Evolutionary conservation across 345 rosid species (phyloP).

Genomic region (sweet orange (Citrus sinensis)): DNA sequence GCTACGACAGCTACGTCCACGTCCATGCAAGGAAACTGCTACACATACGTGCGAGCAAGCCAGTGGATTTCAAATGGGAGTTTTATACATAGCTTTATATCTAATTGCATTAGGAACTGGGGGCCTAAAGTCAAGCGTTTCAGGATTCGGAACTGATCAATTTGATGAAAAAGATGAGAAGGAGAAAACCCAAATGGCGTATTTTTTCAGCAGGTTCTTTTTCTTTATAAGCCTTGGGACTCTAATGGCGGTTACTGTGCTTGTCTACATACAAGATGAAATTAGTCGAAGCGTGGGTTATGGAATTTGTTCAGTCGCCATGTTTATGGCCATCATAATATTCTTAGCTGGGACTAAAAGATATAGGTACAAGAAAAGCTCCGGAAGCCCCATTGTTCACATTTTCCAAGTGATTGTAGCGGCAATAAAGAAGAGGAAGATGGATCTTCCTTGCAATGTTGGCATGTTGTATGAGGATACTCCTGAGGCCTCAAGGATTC

Average conservation of each 20-base stretch:
- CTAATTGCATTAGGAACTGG: conserved; percentile 67
- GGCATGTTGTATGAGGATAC: conserved; percentile 39
- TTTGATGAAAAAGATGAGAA: conserved; percentile 57
- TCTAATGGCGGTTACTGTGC: conserved; percentile 57
- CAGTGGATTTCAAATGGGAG: conserved; percentile 48
- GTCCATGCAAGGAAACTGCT: conserved; percentile 29
- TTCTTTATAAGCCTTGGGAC: conserved; percentile 57
- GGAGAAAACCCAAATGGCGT: conserved; percentile 58
- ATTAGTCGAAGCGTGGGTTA: conserved; percentile 57
- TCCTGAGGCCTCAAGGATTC: conserved; percentile 38
- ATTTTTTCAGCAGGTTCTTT: conserved; percentile 64
- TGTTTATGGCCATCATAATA: conserved; percentile 40
- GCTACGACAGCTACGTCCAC: conserved; percentile 54
- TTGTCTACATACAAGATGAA: conserved; percentile 63
- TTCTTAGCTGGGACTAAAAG: conserved; percentile 43
- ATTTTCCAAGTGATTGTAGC: conserved; percentile 52
- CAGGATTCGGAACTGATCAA: conserved; percentile 68
- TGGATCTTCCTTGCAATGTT: conserved; percentile 29
- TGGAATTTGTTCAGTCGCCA: conserved; percentile 51
- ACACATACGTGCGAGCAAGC: conserved; percentile 39
- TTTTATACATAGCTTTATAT: conserved; percentile 47
- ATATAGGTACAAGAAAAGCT: conserved; percentile 53
- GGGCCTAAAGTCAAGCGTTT: conserved; percentile 66
- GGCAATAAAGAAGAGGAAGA: conserved; percentile 37
- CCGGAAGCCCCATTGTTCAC: conserved; percentile 59